A percentile compares a stretch with the other conserved stretches of the same genome.
Evolutionary conservation across 345 rosid species (phyloP).

Genomic region (Syzygium jambos): DNA sequence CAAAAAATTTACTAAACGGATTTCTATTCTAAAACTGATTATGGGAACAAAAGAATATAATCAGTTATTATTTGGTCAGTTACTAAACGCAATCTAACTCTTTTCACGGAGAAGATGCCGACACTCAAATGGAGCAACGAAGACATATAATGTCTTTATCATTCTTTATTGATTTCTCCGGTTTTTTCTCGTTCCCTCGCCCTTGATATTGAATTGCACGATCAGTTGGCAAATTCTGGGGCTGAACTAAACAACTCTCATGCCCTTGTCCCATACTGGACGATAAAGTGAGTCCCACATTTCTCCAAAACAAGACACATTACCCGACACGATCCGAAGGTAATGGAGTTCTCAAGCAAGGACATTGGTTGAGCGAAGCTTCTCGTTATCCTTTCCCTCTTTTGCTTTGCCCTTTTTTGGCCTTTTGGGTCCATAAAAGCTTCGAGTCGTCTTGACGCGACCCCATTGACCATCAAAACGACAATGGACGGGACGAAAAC

Average conservation of each 20-base stretch:
- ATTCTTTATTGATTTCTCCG: neutral
- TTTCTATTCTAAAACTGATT: too few species aligned
- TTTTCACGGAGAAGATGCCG: neutral
- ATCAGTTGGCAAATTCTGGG: neutral
- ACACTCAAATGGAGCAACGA: neutral
- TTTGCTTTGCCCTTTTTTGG: neutral
- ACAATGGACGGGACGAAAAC: neutral
- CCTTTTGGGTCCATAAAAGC: neutral
- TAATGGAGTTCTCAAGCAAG: neutral
- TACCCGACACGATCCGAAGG: rapidly evolving
- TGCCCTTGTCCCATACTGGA: neutral
- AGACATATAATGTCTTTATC: neutral
- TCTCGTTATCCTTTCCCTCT: neutral
- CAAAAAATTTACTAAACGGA: too few species aligned
- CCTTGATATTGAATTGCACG: neutral
- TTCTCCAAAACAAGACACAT: neutral
- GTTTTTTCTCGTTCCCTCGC: neutral
- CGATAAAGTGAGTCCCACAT: neutral
- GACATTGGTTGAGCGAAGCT: neutral
- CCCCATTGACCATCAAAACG: neutral
- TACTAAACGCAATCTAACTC: neutral
- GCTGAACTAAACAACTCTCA: neutral
- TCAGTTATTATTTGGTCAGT: too few species aligned
- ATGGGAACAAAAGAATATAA: too few species aligned
- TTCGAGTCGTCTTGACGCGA: neutral